Evolutionary conservation across 441 rosid species (phyloP).

Genomic region (Rhodomyrtus psidioides): DNA sequence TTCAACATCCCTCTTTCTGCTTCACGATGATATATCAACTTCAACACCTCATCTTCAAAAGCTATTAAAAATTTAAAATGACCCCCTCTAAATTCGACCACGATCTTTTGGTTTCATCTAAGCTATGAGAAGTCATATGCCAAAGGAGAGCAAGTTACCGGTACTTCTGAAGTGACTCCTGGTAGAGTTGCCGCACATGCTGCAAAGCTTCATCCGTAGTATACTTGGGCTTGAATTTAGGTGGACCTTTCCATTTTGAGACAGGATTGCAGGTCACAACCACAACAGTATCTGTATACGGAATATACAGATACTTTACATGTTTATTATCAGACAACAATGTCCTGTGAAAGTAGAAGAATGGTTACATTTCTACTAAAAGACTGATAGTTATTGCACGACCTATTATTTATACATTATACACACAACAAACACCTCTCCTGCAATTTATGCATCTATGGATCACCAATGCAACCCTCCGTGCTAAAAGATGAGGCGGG

Average conservation of each 20-base stretch:
- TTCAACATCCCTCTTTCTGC: not conserved
- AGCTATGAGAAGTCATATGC: not conserved
- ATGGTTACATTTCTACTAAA: not conserved
- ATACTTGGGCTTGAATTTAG: constrained; percentile 72
- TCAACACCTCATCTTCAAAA: not conserved
- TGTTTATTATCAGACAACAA: constrained; percentile 81
- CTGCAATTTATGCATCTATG: not conserved
- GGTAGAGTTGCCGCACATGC: constrained; percentile 62
- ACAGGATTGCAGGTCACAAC: constrained; percentile 90
- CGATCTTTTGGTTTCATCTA: not conserved
- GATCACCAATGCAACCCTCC: not conserved
- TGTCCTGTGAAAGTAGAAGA: constrained; percentile 49
- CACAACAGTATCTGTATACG: constrained; percentile 75
- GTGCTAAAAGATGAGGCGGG: not conserved
- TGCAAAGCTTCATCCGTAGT: constrained; percentile 63
- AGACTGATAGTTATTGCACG: not conserved
- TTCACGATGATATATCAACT: not conserved
- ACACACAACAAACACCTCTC: not conserved
- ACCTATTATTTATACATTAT: not conserved
- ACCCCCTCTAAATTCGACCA: not conserved
- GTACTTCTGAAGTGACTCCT: constrained; percentile 60
- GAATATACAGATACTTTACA: constrained; percentile 80
- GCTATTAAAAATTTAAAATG: not conserved
- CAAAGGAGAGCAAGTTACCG: constrained; percentile 35
- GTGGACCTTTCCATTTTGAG: constrained; percentile 84